Base-by-base conservation (phyloP, 345 rosid genomes). In the Arabidopsis arenosa region DNA sequence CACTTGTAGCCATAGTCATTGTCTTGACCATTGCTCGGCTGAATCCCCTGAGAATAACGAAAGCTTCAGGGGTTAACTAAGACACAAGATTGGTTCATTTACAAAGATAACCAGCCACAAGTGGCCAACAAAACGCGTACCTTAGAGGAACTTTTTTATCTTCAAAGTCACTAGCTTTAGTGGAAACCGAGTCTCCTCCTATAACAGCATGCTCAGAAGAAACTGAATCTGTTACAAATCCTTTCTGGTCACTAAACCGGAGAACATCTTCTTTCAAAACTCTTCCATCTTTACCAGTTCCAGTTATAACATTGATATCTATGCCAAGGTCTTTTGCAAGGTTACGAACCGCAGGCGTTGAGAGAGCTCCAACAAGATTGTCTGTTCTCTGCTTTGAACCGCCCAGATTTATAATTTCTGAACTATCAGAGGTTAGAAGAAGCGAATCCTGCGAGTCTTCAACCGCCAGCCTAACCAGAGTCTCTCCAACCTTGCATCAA, bases 21-120 rank as follows among this genome's bases (percentile, higher is more conserved):
- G 98, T 82, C 79, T 90, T 94, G 62, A 90, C 98, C 97, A 94
- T 94, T 64, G 95, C 63, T 75, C 98, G 63, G 79, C 81, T 89
- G 77, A 85, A 94, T 53, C 98, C 98, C 86, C 98, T 94, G 90
- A 51, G 75, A 58, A 43, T 45, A 62, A 40, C 23, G 7, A 63
- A 37, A 14, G 45, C 2, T 28, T 55, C 41, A 13, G 3, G 9
- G 37, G 5, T 30, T 49, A n/a, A n/a, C 33, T 23, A 4, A 65
- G 15, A 36, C 36, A 51, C 57, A 21, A 10, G 44, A 33, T 56
- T 11, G 1, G 32, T n/a, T 63, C 0, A 9, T 4, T 2, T 9
- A 14, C 12, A 2, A 30, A 18, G 23, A n/a, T n/a, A n/a, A n/a
- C n/a, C n/a, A n/a, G n/a, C n/a, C n/a, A n/a, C 39, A 70, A 0